These are phyloP conservation scores for Starmerella khaoyaiensis DNA, from an alignment of 805 yeast species.

Conservation along the genomic window DNA sequence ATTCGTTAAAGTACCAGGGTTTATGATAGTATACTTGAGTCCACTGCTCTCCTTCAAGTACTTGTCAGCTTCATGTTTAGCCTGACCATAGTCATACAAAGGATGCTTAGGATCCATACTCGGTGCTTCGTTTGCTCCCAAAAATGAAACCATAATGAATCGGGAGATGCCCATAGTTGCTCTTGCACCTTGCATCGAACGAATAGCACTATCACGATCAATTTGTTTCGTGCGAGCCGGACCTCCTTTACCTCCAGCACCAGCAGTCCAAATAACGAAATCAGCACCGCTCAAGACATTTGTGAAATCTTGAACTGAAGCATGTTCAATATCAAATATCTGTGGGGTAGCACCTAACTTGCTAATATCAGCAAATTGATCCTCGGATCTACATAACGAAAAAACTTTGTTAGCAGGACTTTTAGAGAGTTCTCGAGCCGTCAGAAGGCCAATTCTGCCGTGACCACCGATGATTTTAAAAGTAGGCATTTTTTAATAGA, in stretches of 20 bases:
- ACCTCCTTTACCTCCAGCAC: constrained; percentile 44
- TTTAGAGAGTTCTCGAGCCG: constrained; percentile 30
- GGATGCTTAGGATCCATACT: constrained; percentile 33
- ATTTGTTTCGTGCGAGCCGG: constrained; percentile 35
- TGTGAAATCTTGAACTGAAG: constrained; percentile 29
- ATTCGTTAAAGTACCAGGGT: constrained; percentile 38
- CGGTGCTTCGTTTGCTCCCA: constrained; percentile 38
- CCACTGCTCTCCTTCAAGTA: constrained; percentile 29
- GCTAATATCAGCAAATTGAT: constrained; percentile 34
- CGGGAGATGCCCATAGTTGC: constrained; percentile 33
- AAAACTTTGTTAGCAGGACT: constrained; percentile 26
- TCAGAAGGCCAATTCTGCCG: constrained; percentile 44
- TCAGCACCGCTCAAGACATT: constrained; percentile 35
- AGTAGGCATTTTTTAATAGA: constrained; percentile 6
- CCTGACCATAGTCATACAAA: constrained; percentile 40
- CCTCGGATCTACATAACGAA: constrained; percentile 35
- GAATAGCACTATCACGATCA: constrained; percentile 52
- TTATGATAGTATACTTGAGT: constrained; percentile 44
- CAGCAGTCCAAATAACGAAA: constrained; percentile 49
- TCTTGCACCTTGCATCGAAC: constrained; percentile 43
- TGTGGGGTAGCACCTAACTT: constrained; percentile 31
- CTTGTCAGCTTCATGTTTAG: constrained; percentile 49
- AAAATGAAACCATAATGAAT: constrained; percentile 43
- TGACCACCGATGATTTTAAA: constrained; percentile 47
- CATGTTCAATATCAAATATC: constrained; percentile 29